These are phyloP conservation scores for Arctium lappa DNA, from an alignment of 129 eudicot species.

Conservation along the genomic window DNA sequence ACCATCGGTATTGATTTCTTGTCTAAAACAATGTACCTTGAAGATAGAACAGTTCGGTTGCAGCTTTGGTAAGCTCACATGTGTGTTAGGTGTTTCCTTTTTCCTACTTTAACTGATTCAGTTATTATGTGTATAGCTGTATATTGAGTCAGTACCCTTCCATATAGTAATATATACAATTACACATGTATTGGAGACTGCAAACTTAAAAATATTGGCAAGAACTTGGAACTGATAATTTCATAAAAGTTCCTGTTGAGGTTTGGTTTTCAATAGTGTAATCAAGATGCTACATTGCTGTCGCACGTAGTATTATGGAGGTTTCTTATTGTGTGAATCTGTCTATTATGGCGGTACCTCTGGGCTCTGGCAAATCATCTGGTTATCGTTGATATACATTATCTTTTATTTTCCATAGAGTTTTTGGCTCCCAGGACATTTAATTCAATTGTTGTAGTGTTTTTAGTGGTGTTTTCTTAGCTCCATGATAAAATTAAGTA, in stretches of 20 bases:
- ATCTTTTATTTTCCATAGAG: too few species aligned
- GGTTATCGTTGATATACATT: too few species aligned
- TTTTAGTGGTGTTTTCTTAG: too few species aligned
- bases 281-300: neutral
- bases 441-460: too few species aligned
- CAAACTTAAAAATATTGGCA: neutral
- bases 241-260: neutral
- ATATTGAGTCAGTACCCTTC: neutral
- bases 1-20: conserved; percentile 78
- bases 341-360: neutral
- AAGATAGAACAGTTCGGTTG: conserved; percentile 72
- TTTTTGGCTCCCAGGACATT: too few species aligned
- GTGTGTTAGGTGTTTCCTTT: neutral
- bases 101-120: neutral
- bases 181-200: neutral
- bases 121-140: neutral
- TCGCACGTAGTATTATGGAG: neutral
- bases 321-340: neutral
- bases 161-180: neutral
- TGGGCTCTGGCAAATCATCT: too few species aligned
- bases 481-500: too few species aligned
- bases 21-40: conserved; percentile 79
- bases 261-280: neutral
- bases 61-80: conserved; percentile 64
- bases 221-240: neutral